These are phyloP conservation scores for Penicillium occitanis DNA, from an alignment of 2,329 filamentous ascomycete genomes.

Conservation along the genomic window DNA sequence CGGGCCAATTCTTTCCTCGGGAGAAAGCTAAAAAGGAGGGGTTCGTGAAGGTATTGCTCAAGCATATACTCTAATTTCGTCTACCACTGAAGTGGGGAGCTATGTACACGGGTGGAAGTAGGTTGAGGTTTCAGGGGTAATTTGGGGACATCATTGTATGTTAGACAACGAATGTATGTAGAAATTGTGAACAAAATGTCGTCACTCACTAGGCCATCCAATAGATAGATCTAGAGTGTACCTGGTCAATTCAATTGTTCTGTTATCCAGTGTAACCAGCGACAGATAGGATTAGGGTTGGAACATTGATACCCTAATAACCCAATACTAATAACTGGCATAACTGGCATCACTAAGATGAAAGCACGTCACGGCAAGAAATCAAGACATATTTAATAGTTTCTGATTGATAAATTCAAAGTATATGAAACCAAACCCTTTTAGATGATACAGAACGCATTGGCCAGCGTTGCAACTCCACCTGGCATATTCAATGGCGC, in stretches of 20 bases:
- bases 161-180: neutral
- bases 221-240: neutral
- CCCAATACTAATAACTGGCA: neutral
- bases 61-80: neutral
- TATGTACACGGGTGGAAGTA: too few species aligned
- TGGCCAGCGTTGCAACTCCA: conserved; percentile 1
- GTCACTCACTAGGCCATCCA: neutral
- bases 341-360: neutral
- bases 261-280: neutral
- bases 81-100: neutral
- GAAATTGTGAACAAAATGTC: neutral
- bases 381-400: neutral
- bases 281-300: neutral
- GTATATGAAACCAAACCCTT: neutral
- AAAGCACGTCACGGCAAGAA: neutral
- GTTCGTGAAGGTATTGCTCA: conserved; percentile 26
- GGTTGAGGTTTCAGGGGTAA: too few species aligned
- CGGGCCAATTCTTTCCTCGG: neutral
- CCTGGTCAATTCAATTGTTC: neutral
- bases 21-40: conserved; percentile 27
- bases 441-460: neutral
- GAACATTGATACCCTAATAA: neutral
- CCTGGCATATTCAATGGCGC: neutral
- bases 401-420: neutral
- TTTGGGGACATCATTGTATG: neutral